These are phyloP conservation scores for Cornus florida DNA, from an alignment of 148 eudicot genomes.

Conservation along the genomic window DNA sequence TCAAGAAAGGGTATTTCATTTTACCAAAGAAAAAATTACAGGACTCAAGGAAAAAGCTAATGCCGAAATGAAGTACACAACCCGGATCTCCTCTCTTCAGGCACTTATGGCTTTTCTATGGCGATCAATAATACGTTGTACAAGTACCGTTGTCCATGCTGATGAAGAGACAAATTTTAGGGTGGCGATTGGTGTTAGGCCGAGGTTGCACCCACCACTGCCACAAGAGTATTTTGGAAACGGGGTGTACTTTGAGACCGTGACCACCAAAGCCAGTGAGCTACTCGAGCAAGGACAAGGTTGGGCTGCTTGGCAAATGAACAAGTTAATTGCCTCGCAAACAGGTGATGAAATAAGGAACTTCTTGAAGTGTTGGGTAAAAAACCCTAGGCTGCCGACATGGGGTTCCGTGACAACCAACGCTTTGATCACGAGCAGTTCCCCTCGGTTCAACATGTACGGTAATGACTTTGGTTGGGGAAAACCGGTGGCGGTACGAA, in stretches of 20 bases:
- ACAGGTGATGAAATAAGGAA: constrained; percentile 11
- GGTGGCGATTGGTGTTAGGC: constrained; percentile 10
- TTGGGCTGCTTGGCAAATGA: constrained; percentile 14
- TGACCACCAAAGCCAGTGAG: background rate
- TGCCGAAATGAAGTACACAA: constrained; percentile 8
- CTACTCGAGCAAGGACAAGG: constrained; percentile 15
- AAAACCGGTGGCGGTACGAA: constrained; percentile 38
- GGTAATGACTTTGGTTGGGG: constrained; percentile 47
- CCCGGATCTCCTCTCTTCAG: constrained; percentile 35
- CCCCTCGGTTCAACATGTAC: constrained; percentile 34
- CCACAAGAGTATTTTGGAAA: constrained; percentile 27
- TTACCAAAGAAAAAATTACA: constrained; percentile 17
- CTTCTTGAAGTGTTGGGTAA: constrained; percentile 16
- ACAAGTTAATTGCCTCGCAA: constrained; percentile 12
- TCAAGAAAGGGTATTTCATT: constrained; percentile 28
- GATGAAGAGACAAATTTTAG: constrained; percentile 1
- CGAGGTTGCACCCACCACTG: constrained; percentile 16
- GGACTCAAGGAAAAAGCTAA: constrained; percentile 37
- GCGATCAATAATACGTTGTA: constrained; percentile 18
- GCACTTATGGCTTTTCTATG: constrained; percentile 38
- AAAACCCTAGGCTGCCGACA: constrained; percentile 2
- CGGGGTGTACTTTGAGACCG: background rate
- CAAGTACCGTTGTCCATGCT: background rate
- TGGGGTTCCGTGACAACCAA: background rate
- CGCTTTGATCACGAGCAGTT: constrained; percentile 19